phyloP scores from a whole-genome alignment of 1,284 basidiomycete species.

The Agroathelia rolfsii region DNA sequence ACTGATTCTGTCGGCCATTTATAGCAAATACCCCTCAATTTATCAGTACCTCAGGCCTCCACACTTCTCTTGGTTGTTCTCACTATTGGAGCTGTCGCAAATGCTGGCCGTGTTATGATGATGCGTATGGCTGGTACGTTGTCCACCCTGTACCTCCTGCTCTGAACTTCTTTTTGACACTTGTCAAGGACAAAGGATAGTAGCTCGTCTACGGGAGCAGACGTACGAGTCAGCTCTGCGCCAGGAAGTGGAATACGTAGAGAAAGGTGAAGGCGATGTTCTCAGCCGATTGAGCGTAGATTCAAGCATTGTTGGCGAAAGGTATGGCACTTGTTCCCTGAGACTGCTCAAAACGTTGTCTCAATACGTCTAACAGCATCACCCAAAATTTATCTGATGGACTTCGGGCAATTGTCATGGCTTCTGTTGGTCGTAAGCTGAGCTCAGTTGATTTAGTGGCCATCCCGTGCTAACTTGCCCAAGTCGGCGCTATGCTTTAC shows the following conservation, averaged over 20 bases:
- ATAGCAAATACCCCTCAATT: slow-evolving; percentile 67
- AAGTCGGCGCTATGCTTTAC: slow-evolving; percentile 94
- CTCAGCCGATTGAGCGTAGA: slow-evolving; percentile 88
- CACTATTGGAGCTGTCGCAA: slow-evolving; percentile 79
- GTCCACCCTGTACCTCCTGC: too few relatives aligned
- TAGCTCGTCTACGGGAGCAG: slow-evolving; percentile 77
- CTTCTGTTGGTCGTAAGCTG: slow-evolving; percentile 74
- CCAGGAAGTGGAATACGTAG: slow-evolving; percentile 91
- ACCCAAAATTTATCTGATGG: slow-evolving; percentile 92
- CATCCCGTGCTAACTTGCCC: neutral
- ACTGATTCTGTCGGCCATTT: too few relatives aligned
- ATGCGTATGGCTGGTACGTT: slow-evolving; percentile 73
- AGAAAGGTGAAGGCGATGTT: slow-evolving; percentile 90
- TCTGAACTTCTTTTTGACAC: slow-evolving; percentile 2
- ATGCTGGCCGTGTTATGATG: slow-evolving; percentile 80
- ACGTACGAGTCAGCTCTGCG: slow-evolving; percentile 76
- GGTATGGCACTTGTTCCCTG: slow-evolving; percentile 31
- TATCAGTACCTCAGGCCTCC: slow-evolving; percentile 78
- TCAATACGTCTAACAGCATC: slow-evolving; percentile 36
- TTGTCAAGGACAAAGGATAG: slow-evolving; percentile 76
- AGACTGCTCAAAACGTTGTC: slow-evolving; percentile 5
- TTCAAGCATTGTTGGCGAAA: slow-evolving; percentile 91
- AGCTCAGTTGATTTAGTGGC: neutral
- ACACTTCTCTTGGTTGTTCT: slow-evolving; percentile 71
- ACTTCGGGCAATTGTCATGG: slow-evolving; percentile 79